phyloP scores from a whole-genome alignment of 1,284 basidiomycete genomes.

The Pisolithus thermaeus region DNA sequence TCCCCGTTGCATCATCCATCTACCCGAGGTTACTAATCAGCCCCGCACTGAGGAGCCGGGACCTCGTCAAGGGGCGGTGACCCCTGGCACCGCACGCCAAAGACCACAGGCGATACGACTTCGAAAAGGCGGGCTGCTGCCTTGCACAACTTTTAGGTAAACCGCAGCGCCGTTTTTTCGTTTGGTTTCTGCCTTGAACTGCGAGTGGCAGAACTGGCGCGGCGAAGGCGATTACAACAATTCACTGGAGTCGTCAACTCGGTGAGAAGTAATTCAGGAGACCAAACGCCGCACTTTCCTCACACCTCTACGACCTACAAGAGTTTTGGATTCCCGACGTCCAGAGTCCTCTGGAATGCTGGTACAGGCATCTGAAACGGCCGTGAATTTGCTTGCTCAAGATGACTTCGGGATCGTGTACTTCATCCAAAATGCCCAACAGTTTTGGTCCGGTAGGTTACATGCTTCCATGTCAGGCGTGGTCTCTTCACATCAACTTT shows the following conservation, averaged over 20 bases:
- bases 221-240: no score
- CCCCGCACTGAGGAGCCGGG: not conserved
- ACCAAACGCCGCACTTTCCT: no score
- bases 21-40: no score
- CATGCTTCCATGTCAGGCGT: constrained; percentile 8
- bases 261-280: no score
- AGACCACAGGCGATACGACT: not conserved
- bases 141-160: not conserved
- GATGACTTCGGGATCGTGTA: constrained; percentile 65
- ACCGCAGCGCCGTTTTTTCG: not conserved
- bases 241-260: no score
- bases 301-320: no score
- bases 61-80: not conserved
- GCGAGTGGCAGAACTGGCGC: no score
- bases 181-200: no score
- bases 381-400: constrained; percentile 19
- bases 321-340: not conserved
- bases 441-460: constrained; percentile 79
- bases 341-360: constrained; percentile 4
- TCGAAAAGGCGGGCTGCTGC: not conserved
- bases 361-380: constrained; percentile 14
- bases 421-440: constrained; percentile 71
- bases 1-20: no score
- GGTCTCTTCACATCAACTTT: constrained; percentile 2
- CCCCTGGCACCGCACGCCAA: not conserved